phyloP scores from a whole-genome alignment of 2,329 filamentous ascomycete species.

The Ambrosiella cleistominuta region DNA sequence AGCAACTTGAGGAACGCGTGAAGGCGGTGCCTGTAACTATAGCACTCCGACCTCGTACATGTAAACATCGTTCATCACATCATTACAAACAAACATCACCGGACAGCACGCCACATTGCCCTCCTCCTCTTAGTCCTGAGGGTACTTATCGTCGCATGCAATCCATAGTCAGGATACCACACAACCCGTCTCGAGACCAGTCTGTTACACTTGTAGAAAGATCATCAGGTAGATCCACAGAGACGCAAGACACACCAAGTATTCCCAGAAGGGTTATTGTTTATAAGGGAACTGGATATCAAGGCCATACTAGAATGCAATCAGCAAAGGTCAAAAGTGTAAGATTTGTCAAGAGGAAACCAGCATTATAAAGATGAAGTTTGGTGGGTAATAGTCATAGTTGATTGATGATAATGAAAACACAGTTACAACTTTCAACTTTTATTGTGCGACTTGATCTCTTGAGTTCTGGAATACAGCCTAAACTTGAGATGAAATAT shows the following conservation, averaged over 20 bases:
- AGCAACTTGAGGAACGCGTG: neutral
- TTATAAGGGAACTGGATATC: neutral
- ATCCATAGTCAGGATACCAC: neutral
- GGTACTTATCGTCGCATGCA: neutral
- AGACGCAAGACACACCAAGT: neutral
- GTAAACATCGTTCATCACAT: neutral
- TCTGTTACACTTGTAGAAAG: neutral
- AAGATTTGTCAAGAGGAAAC: slow-evolving; percentile 4
- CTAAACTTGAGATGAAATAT: too few relatives aligned
- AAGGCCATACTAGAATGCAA: neutral
- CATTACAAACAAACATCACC: neutral
- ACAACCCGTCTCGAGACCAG: neutral
- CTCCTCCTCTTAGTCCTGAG: neutral
- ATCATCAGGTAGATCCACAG: neutral
- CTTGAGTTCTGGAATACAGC: neutral
- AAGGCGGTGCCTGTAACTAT: neutral
- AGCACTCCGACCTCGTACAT: too few relatives aligned
- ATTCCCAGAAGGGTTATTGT: neutral
- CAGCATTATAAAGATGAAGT: neutral
- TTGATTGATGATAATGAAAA: neutral
- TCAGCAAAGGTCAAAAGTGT: slow-evolving; percentile 1
- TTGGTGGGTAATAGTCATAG: neutral
- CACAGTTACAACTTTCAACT: neutral
- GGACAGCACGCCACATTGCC: neutral
- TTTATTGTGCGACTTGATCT: neutral